Evolutionary conservation across 1,139 yeast genomes (phyloP), one percentile per base, ranked within the genome.

Genomic region (Blastobotrys arbuscula): DNA sequence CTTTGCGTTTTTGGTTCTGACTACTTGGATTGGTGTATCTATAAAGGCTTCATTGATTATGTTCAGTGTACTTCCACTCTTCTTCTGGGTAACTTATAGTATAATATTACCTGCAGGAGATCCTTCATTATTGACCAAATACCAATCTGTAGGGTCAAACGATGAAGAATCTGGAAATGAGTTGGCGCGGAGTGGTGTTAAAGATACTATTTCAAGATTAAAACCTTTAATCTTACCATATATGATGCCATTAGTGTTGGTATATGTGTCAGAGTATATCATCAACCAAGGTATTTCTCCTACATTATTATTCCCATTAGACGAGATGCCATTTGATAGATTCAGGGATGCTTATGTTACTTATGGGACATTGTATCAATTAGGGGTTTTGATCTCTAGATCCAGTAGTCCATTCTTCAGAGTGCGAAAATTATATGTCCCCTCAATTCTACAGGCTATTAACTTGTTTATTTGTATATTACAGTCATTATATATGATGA

Each of bases 251-350:
- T 69, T 92, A 39, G 75, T 84, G 51, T 67, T 89, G 1, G 97
- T 92, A 1, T 92, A 92, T 66, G 70, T 88, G 33, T 81, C 88
- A 2, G 97, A 92, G 60, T 92, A 92, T 60, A 73, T 83, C 36
- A 90, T 92, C 52, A 92, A 92, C 63, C 97, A 90, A 64, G 96
- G 96, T 0, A 77, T 92, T 1, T 76, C 95, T 0, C 97, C 97
- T 0, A 90, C 97, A 0, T 68, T 90, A 41, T 68, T 90, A 3
- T 90, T 85, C 59, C 90, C 94, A 0, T 60, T 88, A 9, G 77
- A 80, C 0, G 75, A 77, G 9, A 73, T 85, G 63, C 94, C 95
- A 0, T 86, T 89, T 61, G 63, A 71, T 2, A 71, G 77, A 19
- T 87, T 78, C 64, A 74, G 97, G 54, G 98, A 92, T 59, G 84